Percentiles rank a stretch among this genome's conserved stretches.
Evolutionary conservation across 2,329 filamentous ascomycete genomes (phyloP).

Genomic region (Venturia effusa): DNA sequence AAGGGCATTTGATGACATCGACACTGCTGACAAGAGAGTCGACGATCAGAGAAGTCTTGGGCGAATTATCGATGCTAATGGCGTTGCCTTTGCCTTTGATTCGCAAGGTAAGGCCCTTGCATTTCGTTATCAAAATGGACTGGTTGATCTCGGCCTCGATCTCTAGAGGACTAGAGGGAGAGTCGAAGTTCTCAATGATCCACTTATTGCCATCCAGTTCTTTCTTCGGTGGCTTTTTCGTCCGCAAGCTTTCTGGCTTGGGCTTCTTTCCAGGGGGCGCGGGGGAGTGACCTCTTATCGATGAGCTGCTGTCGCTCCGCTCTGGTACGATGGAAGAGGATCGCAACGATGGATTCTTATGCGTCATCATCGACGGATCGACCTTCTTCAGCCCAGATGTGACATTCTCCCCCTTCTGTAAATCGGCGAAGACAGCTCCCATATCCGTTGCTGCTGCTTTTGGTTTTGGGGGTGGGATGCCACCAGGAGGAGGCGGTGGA

Average conservation of each 20-base stretch:
- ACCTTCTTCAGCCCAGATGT: conserved; percentile 87
- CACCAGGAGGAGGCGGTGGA: conserved; percentile 56
- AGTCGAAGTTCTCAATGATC: conserved; percentile 92
- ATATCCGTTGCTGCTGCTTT: conserved; percentile 47
- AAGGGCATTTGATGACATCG: conserved; percentile 89
- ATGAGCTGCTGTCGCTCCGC: conserved; percentile 41
- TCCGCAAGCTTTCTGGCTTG: conserved; percentile 38
- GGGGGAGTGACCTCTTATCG: conserved; percentile 65
- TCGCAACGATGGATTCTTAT: conserved; percentile 88
- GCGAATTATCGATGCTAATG: conserved; percentile 89
- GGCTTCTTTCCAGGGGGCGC: conserved; percentile 60
- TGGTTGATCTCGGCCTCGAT: conserved; percentile 75
- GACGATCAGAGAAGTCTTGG: conserved; percentile 71
- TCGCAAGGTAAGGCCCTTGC: conserved; percentile 82
- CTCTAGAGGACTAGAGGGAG: conserved; percentile 58
- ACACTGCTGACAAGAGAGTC: conserved; percentile 84
- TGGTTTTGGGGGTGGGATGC: conserved; percentile 47
- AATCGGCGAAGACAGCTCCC: conserved; percentile 78
- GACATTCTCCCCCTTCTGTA: conserved; percentile 82
- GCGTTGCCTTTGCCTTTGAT: conserved; percentile 91
- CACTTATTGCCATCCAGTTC: conserved; percentile 66
- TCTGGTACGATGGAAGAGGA: conserved; percentile 58
- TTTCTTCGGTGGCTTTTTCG: conserved; percentile 37
- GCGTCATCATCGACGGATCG: conserved; percentile 91
- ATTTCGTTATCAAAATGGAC: conserved; percentile 83